Evolutionary conservation across 2,329 filamentous ascomycete species (phyloP).

Genomic region (Alternaria infectoria): DNA sequence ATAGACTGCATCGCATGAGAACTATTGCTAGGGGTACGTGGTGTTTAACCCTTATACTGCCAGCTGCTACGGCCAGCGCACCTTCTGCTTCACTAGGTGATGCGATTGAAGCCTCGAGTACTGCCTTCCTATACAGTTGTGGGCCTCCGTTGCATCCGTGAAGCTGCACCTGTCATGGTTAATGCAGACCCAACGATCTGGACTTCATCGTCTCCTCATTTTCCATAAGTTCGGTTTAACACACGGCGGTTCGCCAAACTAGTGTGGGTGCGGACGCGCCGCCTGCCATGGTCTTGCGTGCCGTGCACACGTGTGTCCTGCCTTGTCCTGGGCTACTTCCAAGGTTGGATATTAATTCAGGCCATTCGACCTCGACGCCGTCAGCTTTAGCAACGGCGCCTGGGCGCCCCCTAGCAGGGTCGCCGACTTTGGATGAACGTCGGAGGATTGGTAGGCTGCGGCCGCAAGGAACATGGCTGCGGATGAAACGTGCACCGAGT

Average conservation of each 20-base stretch:
- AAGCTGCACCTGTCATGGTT: neutral
- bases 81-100: neutral
- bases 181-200: neutral
- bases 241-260: neutral
- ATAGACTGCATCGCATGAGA: neutral
- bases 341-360: neutral
- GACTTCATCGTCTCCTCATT: neutral
- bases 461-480: constrained; percentile 6
- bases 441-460: neutral
- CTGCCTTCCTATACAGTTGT: neutral
- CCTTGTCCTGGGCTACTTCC: neutral
- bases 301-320: neutral
- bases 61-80: neutral
- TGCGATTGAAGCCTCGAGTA: neutral
- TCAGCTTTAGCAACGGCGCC: neutral
- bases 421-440: neutral
- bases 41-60: neutral
- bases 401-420: neutral
- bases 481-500: constrained; percentile 3
- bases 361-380: neutral
- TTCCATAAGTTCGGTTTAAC: constrained; percentile 4
- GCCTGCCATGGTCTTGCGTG: neutral
- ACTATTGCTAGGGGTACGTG: neutral
- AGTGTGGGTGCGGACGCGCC: neutral
- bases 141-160: neutral